phyloP scores from a whole-genome alignment of 164 flowering plant genomes.

The Stephania yunnanensis region DNA sequence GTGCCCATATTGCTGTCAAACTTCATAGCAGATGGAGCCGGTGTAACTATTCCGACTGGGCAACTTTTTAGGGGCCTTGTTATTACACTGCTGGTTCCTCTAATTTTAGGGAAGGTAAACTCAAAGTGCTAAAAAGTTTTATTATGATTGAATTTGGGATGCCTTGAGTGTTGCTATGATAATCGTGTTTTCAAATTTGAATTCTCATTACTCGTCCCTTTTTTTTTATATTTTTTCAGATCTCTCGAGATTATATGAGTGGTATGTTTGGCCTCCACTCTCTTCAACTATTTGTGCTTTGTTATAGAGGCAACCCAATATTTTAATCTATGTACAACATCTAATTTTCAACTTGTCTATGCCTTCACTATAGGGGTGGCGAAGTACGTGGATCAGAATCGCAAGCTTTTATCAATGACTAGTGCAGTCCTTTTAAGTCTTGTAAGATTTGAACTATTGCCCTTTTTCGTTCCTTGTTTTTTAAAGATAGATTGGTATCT shows the following conservation, averaged over 20 bases:
- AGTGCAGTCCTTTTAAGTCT: slow-evolving; percentile 72
- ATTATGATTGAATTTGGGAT: background rate
- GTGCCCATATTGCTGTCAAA: slow-evolving; percentile 77
- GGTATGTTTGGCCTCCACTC: slow-evolving; percentile 34
- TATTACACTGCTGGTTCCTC: slow-evolving; percentile 60
- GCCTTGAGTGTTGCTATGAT: background rate
- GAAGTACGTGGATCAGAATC: slow-evolving; percentile 57
- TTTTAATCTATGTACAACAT: background rate
- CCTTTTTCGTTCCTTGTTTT: background rate
- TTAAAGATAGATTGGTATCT: no score
- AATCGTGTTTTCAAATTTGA: background rate
- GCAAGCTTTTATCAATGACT: slow-evolving; percentile 52
- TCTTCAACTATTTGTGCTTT: background rate
- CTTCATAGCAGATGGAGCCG: slow-evolving; percentile 76
- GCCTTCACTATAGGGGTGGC: slow-evolving; percentile 48
- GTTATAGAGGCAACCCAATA: background rate
- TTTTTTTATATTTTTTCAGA: slow-evolving; percentile 35
- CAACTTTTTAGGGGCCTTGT: slow-evolving; percentile 66
- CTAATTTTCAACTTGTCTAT: slow-evolving; percentile 6
- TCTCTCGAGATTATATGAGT: slow-evolving; percentile 50
- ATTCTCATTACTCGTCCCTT: background rate
- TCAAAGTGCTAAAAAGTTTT: background rate
- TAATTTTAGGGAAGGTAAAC: slow-evolving; percentile 78
- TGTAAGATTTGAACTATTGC: slow-evolving; percentile 32
- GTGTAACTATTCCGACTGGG: slow-evolving; percentile 63